Evolutionary conservation across 768 basidiomycete species (phyloP).

Genomic region (Tylopilus plumbeoviolaceoides): DNA sequence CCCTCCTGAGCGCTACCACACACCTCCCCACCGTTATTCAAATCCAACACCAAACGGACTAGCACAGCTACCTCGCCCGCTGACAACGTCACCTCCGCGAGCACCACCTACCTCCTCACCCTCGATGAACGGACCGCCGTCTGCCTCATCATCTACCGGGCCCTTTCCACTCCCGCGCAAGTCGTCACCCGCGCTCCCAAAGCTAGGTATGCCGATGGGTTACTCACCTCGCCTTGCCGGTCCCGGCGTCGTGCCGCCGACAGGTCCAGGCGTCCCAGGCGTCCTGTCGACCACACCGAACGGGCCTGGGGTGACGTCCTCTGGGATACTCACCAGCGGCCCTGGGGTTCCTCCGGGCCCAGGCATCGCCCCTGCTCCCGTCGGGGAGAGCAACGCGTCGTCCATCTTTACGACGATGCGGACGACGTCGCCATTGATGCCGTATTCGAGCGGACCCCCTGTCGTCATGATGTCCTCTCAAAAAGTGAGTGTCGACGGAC

Average conservation of each 20-base stretch:
- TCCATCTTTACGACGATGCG: slow-evolving; percentile 14
- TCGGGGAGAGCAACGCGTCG: slow-evolving; percentile 9
- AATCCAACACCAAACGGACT: slow-evolving; percentile 21
- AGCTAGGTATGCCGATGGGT: slow-evolving; percentile 25
- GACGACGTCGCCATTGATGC: slow-evolving; percentile 24
- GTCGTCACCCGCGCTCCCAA: slow-evolving; percentile 25
- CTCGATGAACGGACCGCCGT: slow-evolving; percentile 13
- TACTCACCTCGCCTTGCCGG: slow-evolving; percentile 30
- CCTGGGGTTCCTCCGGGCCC: slow-evolving; percentile 28
- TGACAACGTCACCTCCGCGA: slow-evolving; percentile 38
- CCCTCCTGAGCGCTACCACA: slow-evolving; percentile 27
- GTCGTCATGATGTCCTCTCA: slow-evolving; percentile 8
- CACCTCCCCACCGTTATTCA: slow-evolving; percentile 28
- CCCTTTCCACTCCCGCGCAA: slow-evolving; percentile 25
- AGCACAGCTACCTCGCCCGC: slow-evolving; percentile 19
- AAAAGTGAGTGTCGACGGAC: slow-evolving; percentile 21
- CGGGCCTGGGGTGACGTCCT: slow-evolving; percentile 20
- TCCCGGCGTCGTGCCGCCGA: slow-evolving; percentile 28
- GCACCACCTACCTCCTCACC: slow-evolving; percentile 25
- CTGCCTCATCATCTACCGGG: slow-evolving; percentile 15
- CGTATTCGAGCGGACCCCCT: slow-evolving; percentile 11
- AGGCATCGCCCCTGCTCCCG: slow-evolving; percentile 23
- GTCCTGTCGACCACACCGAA: slow-evolving; percentile 15
- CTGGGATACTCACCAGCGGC: slow-evolving; percentile 28
- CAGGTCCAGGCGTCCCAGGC: slow-evolving; percentile 25